Evolutionary conservation across 1,284 basidiomycete genomes (phyloP), one percentile per base, ranked within the genome.

Genomic region (Boletus hoseneyae): DNA sequence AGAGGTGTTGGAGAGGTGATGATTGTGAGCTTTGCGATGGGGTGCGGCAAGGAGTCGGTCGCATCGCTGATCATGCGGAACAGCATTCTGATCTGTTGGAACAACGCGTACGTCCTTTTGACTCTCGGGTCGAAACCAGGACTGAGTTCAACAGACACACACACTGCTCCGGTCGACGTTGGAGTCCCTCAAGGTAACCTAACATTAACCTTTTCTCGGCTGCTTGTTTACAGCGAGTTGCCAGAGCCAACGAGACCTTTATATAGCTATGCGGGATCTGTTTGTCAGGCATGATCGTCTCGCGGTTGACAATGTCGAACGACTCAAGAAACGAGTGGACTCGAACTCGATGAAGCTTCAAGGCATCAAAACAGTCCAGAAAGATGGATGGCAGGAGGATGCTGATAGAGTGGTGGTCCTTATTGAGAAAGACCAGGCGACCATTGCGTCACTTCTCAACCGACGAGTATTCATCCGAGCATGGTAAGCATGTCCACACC

Each of bases 201-300:
- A 15, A 27, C 6, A 33, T 45, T 21, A 1, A 34, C 25, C 0
- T 27, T 51, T 44, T 15, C 21, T 46, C 33, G 32, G 30, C 19
- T 33, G 12, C 38, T 51, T 47, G 36, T 50, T 63, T n/a, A 64
- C 40, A 30, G 15, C 32, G 30, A 42, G 18, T 30, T 53, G 67
- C 36, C 72, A 93, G 83, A 72, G 73, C 43, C 92, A 97, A 66
- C 82, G 93, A 36, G 94, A 97, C 63, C 74, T 97, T 4, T 95
- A 93, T 66, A 73, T 90, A 37, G 84, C 90, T 8, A 85, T 88
- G 65, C 82, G 89, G 18, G 92, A 94, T 59, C 75, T 96, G 4
- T 89, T 95, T 63, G 73, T 83, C 41, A 83, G 93, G 19, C 87
- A 93, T 58, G 88, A 91, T 52, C 82, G 84, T 30, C 76, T 95